Base-by-base conservation (phyloP, 257 asterid genomes). In the Solanum dulcamara region DNA sequence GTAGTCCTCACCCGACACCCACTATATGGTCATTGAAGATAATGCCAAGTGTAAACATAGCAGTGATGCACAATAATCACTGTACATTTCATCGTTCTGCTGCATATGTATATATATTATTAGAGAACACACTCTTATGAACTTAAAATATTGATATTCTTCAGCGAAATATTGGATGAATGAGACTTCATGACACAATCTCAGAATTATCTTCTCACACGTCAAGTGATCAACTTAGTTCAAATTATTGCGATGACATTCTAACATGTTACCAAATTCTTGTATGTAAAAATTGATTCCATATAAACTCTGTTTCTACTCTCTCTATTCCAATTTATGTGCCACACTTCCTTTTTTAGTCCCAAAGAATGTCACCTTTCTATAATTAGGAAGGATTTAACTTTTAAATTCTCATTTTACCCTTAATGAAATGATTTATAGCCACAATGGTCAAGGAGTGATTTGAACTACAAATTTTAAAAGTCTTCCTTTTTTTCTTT, bases 401-500 rank as follows among this genome's bases (percentile, higher is more conserved):
- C 37, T 33, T 33, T 33, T 2, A 33, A 33, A 33, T 33, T 33
- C 4, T 33, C 4, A 33, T 33, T 33, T 33, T 33, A 33, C 37
- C 37, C 37, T 33, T 33, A 33, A 2, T 2, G 37, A 33, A 33
- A 33, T 2, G 4, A 33, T 33, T 33, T 33, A 33, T 4, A 33
- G 37, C n/a, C 37, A 33, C 37, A 33, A 33, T 22, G 28, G 0
- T 57, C 30, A 22, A 22, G 14, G 64, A n/a, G 64, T 22, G 64
- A 22, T 57, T 57, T 57, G 64, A 28, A 57, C 64, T 28, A 57
- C 13, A 57, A 0, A 57, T 57, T 55, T 57, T 28, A 22, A 55
- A 55, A 3, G 2, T 57, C 28, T 3, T 12, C 30, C 30, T 1
- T 22, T 57, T 57, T 0, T 57, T 57, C 0, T 57, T 57, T 0